Evolutionary conservation across 176 grass and related monocot species (phyloP).

Genomic region (Tillandsia fasciculata): DNA sequence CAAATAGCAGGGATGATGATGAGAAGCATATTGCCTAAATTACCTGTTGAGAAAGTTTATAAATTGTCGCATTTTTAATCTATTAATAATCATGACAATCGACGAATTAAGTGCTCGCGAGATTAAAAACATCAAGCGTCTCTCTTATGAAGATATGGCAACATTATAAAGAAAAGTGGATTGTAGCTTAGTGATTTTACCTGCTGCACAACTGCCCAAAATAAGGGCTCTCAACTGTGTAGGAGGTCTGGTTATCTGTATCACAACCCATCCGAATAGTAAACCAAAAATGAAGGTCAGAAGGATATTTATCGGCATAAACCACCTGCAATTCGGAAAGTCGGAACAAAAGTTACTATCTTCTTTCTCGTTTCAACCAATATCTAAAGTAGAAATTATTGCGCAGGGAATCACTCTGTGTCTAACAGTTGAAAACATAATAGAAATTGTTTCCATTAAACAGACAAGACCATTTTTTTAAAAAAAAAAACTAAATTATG

Average conservation of each 20-base stretch:
- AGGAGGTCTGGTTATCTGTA: constrained; percentile 51
- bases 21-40: constrained; percentile 73
- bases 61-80: background rate
- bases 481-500: too few species aligned
- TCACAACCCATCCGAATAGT: constrained; percentile 54
- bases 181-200: constrained; percentile 25
- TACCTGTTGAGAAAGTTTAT: constrained; percentile 29
- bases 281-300: constrained; percentile 54
- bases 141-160: too few species aligned
- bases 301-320: constrained; percentile 87
- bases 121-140: too few species aligned
- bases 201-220: constrained; percentile 80
- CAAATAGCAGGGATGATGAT: constrained; percentile 84
- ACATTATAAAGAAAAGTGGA: background rate
- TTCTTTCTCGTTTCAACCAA: background rate
- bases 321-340: constrained; percentile 44
- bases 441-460: background rate
- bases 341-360: constrained; percentile 3
- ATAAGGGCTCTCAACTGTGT: constrained; percentile 52
- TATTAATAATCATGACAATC: background rate
- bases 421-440: background rate
- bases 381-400: background rate
- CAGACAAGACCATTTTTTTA: too few species aligned
- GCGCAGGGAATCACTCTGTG: background rate
- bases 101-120: background rate